Base-by-base conservation (phyloP, 2,329 filamentous ascomycete genomes). In the Blumeria hordei region DNA sequence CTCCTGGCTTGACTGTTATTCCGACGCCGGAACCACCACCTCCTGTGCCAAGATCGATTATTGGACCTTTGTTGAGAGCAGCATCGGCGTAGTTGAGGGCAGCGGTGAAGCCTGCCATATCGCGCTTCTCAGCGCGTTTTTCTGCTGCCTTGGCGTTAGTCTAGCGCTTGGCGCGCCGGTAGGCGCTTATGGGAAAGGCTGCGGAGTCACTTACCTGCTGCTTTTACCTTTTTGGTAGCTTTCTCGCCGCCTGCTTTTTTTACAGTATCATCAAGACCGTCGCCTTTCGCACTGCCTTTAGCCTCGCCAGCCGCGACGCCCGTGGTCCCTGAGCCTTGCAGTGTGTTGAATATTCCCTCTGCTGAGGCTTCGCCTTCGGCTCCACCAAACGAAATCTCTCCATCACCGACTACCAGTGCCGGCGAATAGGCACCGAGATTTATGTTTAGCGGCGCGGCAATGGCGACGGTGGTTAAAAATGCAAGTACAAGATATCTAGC, bases 391-490 rank as follows among this genome's bases (percentile, higher is more conserved):
- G 70, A 71, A 56, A 74, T 73, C 63, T 71, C 71, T 65, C 71
- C 71, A 67, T 74, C 71, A 71, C 71, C 71, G 66, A 74, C 71
- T 66, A 74, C 71, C 66, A 73, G 60, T 59, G 71, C 71, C 52
- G 71, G 71, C 47, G 71, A 74, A 62, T 72, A 74, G 35, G 71
- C 71, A 55, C 71, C 71, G 54, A 74, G 67, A 65, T 73, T 73
- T 69, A 74, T 73, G 68, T 73, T 74, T 52, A 74, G 69, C 33
- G 71, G 71, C 45, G 71, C 55, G 68, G 58, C 64, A 14, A 21
- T n/a, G 4, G 28, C 37, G 11, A 35, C n/a, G 14, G 49, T 18
- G 21, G 21, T 4, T 28, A 12, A 9, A 35, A 52, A n/a, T 6
- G 37, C 12, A 7, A 37, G 6, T 9, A 52, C 12, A n/a, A 52